Evolutionary conservation across 164 flowering plant species (phyloP).

Genomic region (Macadamia integrifolia): DNA sequence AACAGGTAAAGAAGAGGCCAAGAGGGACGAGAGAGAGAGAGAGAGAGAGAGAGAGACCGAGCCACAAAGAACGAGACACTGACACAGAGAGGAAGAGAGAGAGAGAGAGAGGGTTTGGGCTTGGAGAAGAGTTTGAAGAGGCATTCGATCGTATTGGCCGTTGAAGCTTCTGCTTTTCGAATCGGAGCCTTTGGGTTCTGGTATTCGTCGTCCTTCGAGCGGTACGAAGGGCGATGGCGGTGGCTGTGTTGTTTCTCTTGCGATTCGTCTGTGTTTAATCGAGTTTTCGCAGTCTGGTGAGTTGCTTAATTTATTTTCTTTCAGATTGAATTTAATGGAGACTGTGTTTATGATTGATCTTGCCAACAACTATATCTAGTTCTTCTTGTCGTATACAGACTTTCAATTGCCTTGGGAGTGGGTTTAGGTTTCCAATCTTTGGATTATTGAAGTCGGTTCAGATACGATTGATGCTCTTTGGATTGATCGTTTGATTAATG

Average conservation of each 20-base stretch:
- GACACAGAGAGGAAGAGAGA: slow-evolving; percentile 1
- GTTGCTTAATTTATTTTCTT: slow-evolving; percentile 5
- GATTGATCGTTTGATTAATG: not conserved
- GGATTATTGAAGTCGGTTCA: not conserved
- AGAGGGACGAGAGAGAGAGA: not conserved
- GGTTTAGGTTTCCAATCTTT: not conserved
- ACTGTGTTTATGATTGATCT: not conserved
- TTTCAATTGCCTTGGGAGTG: not conserved
- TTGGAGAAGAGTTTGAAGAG: slow-evolving; percentile 12
- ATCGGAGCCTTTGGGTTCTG: slow-evolving; percentile 1
- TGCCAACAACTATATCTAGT: not conserved
- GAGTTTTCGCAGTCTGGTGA: slow-evolving; percentile 12
- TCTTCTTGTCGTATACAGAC: not conserved
- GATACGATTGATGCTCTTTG: not conserved
- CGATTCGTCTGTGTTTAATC: not conserved
- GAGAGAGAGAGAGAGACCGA: not conserved
- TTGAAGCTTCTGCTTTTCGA: slow-evolving; percentile 4
- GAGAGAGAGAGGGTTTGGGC: slow-evolving; percentile 1
- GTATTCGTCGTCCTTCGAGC: slow-evolving; percentile 1
- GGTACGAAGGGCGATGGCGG: not conserved
- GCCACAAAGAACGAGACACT: not conserved
- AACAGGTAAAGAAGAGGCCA: not conserved
- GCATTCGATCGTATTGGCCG: slow-evolving; percentile 6
- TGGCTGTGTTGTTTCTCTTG: not conserved
- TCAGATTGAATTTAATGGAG: not conserved